These are phyloP conservation scores for Anaeramoeba flamelloides DNA, from an alignment of 78 protist species.

Conservation along the genomic window DNA sequence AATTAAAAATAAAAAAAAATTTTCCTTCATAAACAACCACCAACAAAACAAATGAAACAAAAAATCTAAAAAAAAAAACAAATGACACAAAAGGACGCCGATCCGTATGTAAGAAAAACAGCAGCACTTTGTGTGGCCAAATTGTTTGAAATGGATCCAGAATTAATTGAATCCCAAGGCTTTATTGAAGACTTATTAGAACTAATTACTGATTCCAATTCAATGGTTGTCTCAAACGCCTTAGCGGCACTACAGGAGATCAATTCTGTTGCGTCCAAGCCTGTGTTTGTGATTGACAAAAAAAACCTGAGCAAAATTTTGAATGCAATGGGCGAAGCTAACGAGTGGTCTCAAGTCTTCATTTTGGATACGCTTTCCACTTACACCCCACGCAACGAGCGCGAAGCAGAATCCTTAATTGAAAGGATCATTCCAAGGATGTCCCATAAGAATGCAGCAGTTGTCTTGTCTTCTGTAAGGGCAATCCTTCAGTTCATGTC, in stretches of 20 bases:
- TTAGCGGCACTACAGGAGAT: slow-evolving; percentile 10
- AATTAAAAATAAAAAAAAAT: too few species aligned
- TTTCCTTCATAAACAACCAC: background rate
- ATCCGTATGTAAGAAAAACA: slow-evolving; percentile 94
- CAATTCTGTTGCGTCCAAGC: too few species aligned
- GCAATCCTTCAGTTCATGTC: background rate
- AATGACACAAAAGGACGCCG: slow-evolving; percentile 65
- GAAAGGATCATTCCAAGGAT: background rate
- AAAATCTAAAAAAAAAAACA: background rate
- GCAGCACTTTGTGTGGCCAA: slow-evolving; percentile 96
- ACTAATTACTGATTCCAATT: background rate
- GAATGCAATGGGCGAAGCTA: too few species aligned
- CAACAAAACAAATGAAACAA: background rate
- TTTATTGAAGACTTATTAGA: slow-evolving; percentile 24
- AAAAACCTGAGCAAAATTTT: too few species aligned
- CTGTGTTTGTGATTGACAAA: too few species aligned
- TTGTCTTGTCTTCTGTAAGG: background rate
- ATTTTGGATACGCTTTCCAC: slow-evolving; percentile 77
- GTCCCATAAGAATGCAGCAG: background rate
- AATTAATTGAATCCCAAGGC: slow-evolving; percentile 69
- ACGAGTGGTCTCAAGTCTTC: slow-evolving; percentile 95
- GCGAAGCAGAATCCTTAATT: background rate
- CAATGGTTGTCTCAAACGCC: slow-evolving; percentile 3
- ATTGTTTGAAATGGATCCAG: slow-evolving; percentile 75
- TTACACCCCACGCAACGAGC: slow-evolving; percentile 27